These are phyloP conservation scores for Hylodesmum podocarpum DNA, from an alignment of 306 rosid genomes.

Conservation along the genomic window DNA sequence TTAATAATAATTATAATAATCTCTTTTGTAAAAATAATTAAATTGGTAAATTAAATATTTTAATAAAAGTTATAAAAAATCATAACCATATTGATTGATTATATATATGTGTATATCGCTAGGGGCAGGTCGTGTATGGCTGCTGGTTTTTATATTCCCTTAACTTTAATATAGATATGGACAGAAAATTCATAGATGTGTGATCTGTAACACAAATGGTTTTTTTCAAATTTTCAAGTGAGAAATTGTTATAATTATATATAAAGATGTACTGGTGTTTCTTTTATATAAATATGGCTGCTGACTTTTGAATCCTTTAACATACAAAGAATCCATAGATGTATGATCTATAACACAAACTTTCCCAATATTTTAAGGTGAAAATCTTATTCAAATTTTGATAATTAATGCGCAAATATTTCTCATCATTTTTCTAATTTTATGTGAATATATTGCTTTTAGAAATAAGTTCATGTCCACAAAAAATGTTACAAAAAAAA, in stretches of 20 bases:
- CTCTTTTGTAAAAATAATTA: too few relatives aligned
- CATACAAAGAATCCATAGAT: neutral
- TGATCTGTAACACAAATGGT: neutral
- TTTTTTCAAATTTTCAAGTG: neutral
- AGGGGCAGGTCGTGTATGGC: neutral
- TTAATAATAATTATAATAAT: neutral
- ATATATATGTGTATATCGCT: neutral
- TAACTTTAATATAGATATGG: neutral
- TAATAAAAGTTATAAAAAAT: neutral
- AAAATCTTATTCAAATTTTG: neutral
- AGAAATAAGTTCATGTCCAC: constrained; percentile 23
- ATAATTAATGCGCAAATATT: neutral
- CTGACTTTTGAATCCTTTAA: neutral
- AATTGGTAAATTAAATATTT: neutral
- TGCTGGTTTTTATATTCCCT: neutral
- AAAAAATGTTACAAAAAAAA: neutral
- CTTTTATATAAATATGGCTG: neutral
- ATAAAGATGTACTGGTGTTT: neutral
- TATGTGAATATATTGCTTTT: neutral
- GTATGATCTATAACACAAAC: neutral
- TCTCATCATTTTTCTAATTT: neutral
- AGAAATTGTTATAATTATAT: neutral
- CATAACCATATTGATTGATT: neutral
- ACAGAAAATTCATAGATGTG: neutral
- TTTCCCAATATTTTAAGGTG: neutral